phyloP scores from a whole-genome alignment of 2,329 filamentous ascomycete genomes.

The Fusarium albosuccineum region DNA sequence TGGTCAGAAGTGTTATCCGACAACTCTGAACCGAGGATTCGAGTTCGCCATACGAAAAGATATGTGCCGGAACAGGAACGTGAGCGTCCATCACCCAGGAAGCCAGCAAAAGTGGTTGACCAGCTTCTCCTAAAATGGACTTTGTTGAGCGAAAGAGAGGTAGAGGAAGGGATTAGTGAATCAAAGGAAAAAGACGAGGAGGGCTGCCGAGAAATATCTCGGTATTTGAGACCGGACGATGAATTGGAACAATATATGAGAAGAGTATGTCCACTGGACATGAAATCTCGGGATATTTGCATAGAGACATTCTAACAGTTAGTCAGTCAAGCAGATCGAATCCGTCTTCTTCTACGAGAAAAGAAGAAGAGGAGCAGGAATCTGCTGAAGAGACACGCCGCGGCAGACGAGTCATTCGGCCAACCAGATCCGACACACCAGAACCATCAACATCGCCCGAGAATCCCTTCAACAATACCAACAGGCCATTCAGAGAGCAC shows the following conservation, averaged over 20 bases:
- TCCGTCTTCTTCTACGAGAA: background rate
- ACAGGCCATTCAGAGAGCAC: background rate
- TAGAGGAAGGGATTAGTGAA: slow-evolving; percentile 4
- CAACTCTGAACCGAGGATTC: background rate
- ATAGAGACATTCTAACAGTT: background rate
- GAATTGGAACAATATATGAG: background rate
- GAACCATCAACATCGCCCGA: background rate
- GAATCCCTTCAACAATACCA: background rate
- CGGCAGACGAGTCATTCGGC: slow-evolving; percentile 12
- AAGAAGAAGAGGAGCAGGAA: background rate
- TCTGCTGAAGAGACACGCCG: background rate
- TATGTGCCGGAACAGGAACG: background rate
- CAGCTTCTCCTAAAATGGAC: slow-evolving; percentile 28
- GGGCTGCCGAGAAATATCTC: background rate
- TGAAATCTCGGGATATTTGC: background rate
- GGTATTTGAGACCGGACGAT: background rate
- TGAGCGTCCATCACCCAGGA: background rate
- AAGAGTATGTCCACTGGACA: background rate
- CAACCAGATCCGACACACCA: background rate
- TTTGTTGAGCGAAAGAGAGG: slow-evolving; percentile 17
- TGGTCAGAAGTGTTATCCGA: background rate
- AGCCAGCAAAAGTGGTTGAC: slow-evolving; percentile 21
- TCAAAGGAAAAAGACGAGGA: background rate
- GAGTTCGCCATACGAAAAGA: background rate
- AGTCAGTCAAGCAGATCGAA: background rate